Conservation (phyloP, 495 filamentous ascomycete genomes). For the Acidiella bohemica region DNA sequence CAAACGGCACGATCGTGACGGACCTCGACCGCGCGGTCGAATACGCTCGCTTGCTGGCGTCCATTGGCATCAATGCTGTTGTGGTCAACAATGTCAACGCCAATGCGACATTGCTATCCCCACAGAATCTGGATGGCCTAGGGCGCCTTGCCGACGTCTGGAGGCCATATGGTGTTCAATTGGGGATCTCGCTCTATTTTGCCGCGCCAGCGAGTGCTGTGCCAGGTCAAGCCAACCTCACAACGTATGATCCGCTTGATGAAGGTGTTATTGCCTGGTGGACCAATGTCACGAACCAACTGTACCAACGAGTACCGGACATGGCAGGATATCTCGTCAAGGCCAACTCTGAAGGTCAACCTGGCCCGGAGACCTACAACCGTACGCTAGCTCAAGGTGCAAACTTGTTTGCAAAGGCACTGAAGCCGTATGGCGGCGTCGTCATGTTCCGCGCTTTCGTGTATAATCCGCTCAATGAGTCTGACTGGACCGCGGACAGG, state of each 20-base stretch:
- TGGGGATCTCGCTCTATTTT: constrained; percentile 57
- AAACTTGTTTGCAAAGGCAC: constrained; percentile 51
- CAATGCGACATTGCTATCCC: constrained; percentile 41
- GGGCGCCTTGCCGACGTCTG: constrained; percentile 49
- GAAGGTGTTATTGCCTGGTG: constrained; percentile 47
- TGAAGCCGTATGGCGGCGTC: constrained; percentile 49
- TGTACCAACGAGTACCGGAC: constrained; percentile 51
- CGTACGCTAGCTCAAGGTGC: constrained; percentile 56
- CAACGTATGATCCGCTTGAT: constrained; percentile 54
- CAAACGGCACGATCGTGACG: constrained; percentile 37
- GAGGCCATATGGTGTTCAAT: constrained; percentile 51
- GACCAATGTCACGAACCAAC: constrained; percentile 41
- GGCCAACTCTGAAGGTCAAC: constrained; percentile 61
- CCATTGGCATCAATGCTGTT: constrained; percentile 50
- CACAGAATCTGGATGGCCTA: constrained; percentile 46
- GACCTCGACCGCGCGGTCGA: constrained; percentile 46
- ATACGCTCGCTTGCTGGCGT: constrained; percentile 57
- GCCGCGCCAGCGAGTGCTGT: constrained; percentile 40
- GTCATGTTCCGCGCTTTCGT: constrained; percentile 65
- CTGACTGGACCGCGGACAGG: constrained; percentile 51
- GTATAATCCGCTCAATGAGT: constrained; percentile 48
- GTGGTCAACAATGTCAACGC: constrained; percentile 66
- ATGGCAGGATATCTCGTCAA: constrained; percentile 59
- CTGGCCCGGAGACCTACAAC: constrained; percentile 55
- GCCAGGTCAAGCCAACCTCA: constrained; percentile 36